Conservation (phyloP, 352 stramenopile species). For the Globisporangium emineosum region DNA sequence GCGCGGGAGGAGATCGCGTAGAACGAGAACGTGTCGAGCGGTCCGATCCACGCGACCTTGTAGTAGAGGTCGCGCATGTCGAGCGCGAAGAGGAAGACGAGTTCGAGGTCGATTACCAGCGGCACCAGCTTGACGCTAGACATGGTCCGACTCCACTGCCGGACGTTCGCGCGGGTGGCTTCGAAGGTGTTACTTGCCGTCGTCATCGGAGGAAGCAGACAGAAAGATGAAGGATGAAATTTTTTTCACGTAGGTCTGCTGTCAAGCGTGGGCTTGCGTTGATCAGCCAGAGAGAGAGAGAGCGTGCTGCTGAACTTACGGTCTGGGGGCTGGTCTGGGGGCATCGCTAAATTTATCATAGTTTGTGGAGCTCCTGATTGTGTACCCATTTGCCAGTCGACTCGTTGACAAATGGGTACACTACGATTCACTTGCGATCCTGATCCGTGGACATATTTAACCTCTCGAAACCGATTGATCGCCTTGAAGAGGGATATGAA, state of each 20-base stretch:
- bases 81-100: slow-evolving; percentile 17
- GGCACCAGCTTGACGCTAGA: slow-evolving; percentile 3
- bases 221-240: neutral
- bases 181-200: neutral
- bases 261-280: too few species aligned
- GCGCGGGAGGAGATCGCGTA: slow-evolving; percentile 20
- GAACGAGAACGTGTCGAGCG: slow-evolving; percentile 42
- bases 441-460: too few species aligned
- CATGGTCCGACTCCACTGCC: neutral
- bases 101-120: slow-evolving; percentile 6
- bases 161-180: neutral
- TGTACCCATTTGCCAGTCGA: too few species aligned
- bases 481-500: neutral
- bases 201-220: neutral
- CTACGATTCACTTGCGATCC: too few species aligned
- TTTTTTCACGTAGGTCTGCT: too few species aligned
- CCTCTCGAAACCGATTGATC: neutral
- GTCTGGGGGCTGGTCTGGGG: too few species aligned
- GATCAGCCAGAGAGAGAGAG: too few species aligned
- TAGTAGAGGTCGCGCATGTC: slow-evolving; percentile 49
- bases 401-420: too few species aligned
- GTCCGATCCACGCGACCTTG: slow-evolving; percentile 52
- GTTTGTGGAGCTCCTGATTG: too few species aligned
- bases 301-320: too few species aligned
- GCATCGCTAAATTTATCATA: too few species aligned